Percentiles rank a stretch among this genome's conserved stretches.
Evolutionary conservation across 148 eudicot genomes (phyloP).

Genomic region (Nepenthes mirabilis): DNA sequence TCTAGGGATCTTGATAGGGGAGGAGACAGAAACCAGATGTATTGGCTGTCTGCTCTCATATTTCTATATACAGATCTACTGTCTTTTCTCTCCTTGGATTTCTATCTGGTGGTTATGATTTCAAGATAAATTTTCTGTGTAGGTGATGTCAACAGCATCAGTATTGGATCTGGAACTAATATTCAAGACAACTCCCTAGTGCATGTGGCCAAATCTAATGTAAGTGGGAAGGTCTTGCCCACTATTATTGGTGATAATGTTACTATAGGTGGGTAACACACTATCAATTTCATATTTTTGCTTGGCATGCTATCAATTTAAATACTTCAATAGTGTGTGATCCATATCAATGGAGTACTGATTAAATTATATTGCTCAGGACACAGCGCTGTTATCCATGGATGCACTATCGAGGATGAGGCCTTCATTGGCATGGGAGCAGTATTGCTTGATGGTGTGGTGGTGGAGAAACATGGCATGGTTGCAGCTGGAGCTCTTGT

Average conservation of each 20-base stretch:
- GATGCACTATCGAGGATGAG: constrained; percentile 36
- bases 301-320: constrained; percentile 31
- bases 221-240: constrained; percentile 13
- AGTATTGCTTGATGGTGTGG: constrained; percentile 32
- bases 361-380: constrained; percentile 10
- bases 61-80: too few relatives aligned
- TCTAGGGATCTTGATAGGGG: too few relatives aligned
- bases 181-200: constrained; percentile 13
- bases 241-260: constrained; percentile 14
- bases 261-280: constrained; percentile 9
- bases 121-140: not conserved
- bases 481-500: constrained; percentile 45
- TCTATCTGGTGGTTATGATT: too few relatives aligned
- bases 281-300: constrained; percentile 12
- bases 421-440: constrained; percentile 45
- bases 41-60: too few relatives aligned
- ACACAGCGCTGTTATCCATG: constrained; percentile 39
- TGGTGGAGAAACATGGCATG: constrained; percentile 38
- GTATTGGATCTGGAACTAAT: constrained; percentile 12
- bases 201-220: constrained; percentile 13
- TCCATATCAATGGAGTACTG: not conserved
- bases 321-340: constrained; percentile 22
- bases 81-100: too few relatives aligned
- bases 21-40: too few relatives aligned
- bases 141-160: constrained; percentile 14